Evolutionary conservation across 2,329 filamentous ascomycete genomes (phyloP).

Genomic region (Dryadomyces sulphureus): DNA sequence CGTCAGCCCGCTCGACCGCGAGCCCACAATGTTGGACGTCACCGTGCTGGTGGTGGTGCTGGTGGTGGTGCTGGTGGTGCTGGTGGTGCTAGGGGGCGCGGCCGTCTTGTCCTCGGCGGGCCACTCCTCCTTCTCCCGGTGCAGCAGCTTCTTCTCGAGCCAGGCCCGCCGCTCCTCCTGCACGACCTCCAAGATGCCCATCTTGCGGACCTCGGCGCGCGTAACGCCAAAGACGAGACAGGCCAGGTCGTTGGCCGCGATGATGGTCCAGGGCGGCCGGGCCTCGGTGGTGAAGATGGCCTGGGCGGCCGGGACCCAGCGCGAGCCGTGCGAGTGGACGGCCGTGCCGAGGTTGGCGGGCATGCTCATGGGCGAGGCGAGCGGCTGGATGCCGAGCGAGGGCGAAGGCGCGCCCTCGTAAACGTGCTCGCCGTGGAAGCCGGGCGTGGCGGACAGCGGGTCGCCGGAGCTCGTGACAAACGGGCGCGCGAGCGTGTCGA

Average conservation of each 20-base stretch:
- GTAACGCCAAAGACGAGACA: conserved; percentile 98
- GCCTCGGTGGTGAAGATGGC: conserved; percentile 96
- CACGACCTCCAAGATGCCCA: conserved; percentile 91
- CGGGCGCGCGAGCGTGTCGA: conserved; percentile 74
- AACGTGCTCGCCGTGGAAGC: background rate
- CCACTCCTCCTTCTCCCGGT: conserved; percentile 38
- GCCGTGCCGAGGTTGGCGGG: conserved; percentile 37
- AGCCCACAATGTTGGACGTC: conserved; percentile 43
- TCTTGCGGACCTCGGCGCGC: conserved; percentile 83
- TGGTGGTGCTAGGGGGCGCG: background rate
- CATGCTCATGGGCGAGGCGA: conserved; percentile 24
- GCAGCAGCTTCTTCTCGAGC: conserved; percentile 72
- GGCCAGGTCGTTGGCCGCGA: conserved; percentile 89
- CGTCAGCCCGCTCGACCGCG: conserved; percentile 61
- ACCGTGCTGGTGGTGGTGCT: conserved; percentile 29
- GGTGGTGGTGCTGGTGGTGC: conserved; percentile 22
- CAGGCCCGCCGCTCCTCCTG: conserved; percentile 77
- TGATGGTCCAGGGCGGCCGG: conserved; percentile 83
- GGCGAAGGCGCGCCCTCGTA: background rate
- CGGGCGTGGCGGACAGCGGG: background rate
- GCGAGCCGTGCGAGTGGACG: conserved; percentile 76
- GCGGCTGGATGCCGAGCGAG: conserved; percentile 16
- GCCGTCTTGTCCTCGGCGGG: conserved; percentile 12
- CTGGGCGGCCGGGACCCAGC: conserved; percentile 82
- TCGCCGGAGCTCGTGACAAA: conserved; percentile 34